Conservation (phyloP, 2,329 filamentous ascomycete genomes). For the Chalaropsis ovoidea region DNA sequence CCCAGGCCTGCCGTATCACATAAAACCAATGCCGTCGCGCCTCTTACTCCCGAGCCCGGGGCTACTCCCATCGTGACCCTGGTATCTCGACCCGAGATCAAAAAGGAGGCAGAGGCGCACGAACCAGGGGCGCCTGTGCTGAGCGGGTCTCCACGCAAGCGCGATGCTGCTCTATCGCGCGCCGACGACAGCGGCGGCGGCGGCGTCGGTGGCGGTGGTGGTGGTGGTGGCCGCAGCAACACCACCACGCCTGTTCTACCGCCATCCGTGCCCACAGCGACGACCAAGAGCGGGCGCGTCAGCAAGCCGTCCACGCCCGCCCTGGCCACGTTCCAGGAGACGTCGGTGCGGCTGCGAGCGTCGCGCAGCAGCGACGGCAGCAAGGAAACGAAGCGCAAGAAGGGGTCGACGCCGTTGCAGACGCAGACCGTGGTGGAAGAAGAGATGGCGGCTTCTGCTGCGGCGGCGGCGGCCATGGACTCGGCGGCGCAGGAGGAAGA, state of each 20-base stretch:
- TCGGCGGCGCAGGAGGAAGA: slow-evolving; percentile 32
- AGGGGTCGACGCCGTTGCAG: slow-evolving; percentile 22
- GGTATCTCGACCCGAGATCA: slow-evolving; percentile 28
- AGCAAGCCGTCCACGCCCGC: slow-evolving; percentile 59
- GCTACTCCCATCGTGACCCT: slow-evolving; percentile 30
- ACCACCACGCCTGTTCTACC: slow-evolving; percentile 37
- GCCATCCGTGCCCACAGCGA: slow-evolving; percentile 39
- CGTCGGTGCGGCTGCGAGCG: slow-evolving; percentile 40
- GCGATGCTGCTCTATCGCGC: slow-evolving; percentile 15
- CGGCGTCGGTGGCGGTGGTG: no score
- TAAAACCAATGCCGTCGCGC: slow-evolving; percentile 46
- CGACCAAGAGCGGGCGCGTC: slow-evolving; percentile 55
- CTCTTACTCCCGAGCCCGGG: slow-evolving; percentile 34
- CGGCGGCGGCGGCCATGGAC: slow-evolving; percentile 26
- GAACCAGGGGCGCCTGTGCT: slow-evolving; percentile 27
- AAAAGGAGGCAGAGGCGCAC: slow-evolving; percentile 40
- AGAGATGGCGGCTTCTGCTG: slow-evolving; percentile 33
- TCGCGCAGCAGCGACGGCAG: slow-evolving; percentile 38
- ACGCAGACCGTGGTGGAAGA: slow-evolving; percentile 13
- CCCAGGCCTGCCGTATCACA: slow-evolving; percentile 52
- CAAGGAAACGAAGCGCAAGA: slow-evolving; percentile 24
- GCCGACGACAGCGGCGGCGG: slow-evolving; percentile 20
- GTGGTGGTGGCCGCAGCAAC: slow-evolving; percentile 25
- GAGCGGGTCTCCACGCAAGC: slow-evolving; percentile 21
- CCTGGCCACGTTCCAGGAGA: slow-evolving; percentile 49